A percentile compares a stretch with the other conserved stretches of the same genome.
These are phyloP conservation scores for Phytophthora citrophthora DNA, from an alignment of 352 stramenopile species.

Conservation along the genomic window DNA sequence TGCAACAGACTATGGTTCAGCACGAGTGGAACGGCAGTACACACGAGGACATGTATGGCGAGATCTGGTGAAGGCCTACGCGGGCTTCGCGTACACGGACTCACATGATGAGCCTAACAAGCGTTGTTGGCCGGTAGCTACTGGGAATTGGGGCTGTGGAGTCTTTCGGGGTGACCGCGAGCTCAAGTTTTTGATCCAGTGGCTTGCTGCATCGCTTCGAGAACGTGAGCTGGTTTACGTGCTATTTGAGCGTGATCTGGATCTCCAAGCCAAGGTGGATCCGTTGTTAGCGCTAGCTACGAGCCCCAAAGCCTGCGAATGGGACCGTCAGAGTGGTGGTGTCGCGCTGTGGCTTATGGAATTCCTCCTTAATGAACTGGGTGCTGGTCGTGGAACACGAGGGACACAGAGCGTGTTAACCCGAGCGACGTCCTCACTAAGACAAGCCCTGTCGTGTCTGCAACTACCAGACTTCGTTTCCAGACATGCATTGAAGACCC, in stretches of 20 bases:
- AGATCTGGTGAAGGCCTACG: slow-evolving; percentile 74
- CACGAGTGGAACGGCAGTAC: slow-evolving; percentile 52
- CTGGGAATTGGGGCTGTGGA: slow-evolving; percentile 85
- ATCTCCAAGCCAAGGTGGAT: slow-evolving; percentile 52
- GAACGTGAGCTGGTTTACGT: slow-evolving; percentile 64
- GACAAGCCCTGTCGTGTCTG: slow-evolving; percentile 15
- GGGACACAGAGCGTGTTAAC: slow-evolving; percentile 18
- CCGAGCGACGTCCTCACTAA: slow-evolving; percentile 25
- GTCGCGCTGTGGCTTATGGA: slow-evolving; percentile 31
- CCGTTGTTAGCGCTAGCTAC: slow-evolving; percentile 30
- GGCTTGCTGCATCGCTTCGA: slow-evolving; percentile 70
- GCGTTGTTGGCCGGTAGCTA: slow-evolving; percentile 61
- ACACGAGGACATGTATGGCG: slow-evolving; percentile 52
- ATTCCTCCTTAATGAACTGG: slow-evolving; percentile 38
- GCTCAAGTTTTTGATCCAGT: slow-evolving; percentile 86
- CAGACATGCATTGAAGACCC: too few relatives aligned
- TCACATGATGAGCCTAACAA: background rate
- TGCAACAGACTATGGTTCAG: slow-evolving; percentile 62
- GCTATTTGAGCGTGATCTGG: slow-evolving; percentile 53
- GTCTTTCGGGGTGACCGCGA: slow-evolving; percentile 78
- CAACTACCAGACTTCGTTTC: slow-evolving; percentile 4
- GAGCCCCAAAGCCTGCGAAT: slow-evolving; percentile 22
- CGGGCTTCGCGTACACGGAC: slow-evolving; percentile 62
- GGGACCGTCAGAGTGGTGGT: slow-evolving; percentile 28
- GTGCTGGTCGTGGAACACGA: background rate